A percentile compares a stretch with the other conserved stretches of the same genome.
These are phyloP conservation scores for Pyrenochaeta sp. DNA, from an alignment of 2,329 filamentous ascomycete genomes.

Conservation along the genomic window DNA sequence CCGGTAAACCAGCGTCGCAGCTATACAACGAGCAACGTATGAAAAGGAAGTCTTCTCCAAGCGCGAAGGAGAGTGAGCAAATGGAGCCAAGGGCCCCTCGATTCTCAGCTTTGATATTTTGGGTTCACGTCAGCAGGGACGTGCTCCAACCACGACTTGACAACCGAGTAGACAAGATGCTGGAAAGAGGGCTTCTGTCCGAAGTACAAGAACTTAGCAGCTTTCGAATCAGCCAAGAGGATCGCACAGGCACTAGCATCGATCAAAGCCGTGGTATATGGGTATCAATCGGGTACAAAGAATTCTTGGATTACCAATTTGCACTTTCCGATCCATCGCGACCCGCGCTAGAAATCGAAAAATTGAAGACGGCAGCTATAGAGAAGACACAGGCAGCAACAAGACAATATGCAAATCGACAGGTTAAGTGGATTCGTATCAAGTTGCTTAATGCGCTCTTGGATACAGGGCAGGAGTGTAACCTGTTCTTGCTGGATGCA, in stretches of 20 bases:
- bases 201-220: conserved; percentile 66
- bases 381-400: conserved; percentile 84
- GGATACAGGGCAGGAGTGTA: conserved; percentile 61
- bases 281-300: conserved; percentile 96
- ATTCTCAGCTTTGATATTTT: conserved; percentile 76
- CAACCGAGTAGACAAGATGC: conserved; percentile 83
- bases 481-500: conserved; percentile 82
- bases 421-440: conserved; percentile 85
- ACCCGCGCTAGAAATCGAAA: conserved; percentile 56
- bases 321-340: conserved; percentile 39
- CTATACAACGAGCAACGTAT: conserved; percentile 79
- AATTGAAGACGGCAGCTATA: conserved; percentile 67
- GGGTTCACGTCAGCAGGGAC: conserved; percentile 81
- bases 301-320: conserved; percentile 77
- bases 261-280: conserved; percentile 88
- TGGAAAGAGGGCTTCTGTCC: conserved; percentile 69
- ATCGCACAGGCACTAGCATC: conserved; percentile 60
- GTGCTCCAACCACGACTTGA: conserved; percentile 76
- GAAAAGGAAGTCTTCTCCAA: conserved; percentile 42
- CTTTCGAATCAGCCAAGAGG: conserved; percentile 56
- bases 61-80: background rate
- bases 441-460: conserved; percentile 78
- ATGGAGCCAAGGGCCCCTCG: conserved; percentile 48
- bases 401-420: conserved; percentile 84
- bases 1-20: conserved; percentile 82